Base-by-base conservation (phyloP, 2,329 filamentous ascomycete genomes). In the Apiospora kogelbergensis region DNA sequence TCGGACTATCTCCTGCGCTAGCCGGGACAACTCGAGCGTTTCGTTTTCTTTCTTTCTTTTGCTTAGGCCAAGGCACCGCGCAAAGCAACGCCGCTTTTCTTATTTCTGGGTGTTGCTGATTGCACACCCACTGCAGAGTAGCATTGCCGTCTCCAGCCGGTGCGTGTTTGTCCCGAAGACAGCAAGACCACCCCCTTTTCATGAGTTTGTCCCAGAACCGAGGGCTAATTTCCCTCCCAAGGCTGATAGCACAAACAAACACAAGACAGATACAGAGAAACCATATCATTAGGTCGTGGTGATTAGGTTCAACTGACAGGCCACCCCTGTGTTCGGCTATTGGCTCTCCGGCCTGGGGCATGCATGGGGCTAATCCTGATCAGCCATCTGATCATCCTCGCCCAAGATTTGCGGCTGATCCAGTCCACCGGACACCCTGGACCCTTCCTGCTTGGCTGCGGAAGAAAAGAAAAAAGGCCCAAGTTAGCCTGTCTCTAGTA, bases 291-390 rank as follows among this genome's bases (percentile, higher is more conserved):
- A 15, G 26, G 26, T 57, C 26, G 48, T 33, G 48, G 30, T 53
- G 48, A 60, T 60, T 60, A 60, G 53, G 53, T 60, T 60, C 37
- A 60, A 22, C 17, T 60, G 53, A 60, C 53, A 60, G 53, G 53
- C 53, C 30, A n/a, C 30, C 17, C 53, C 30, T 60, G 53, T 37
- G 17, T 7, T 5, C 53, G 53, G 53, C 33, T 30, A 57, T 60
- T 60, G 30, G 53, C 10, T 6, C 10, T 13, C 53, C 3, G 53
- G 53, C 30, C 30, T 7, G 53, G 26, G 15, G 30, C 53, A 1
- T 26, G 53, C 30, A n/a, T 7, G 53, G 26, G 15, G 30, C 30
- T 60, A 60, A 60, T 37, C 53, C 53, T 60, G 53, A 13, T n/a
- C 53, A n/a, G 37, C 20, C 53, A 60, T 60, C 53, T 13, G 53